Evolutionary conservation across 2,329 filamentous ascomycete genomes (phyloP).

Genomic region (Clarireedia hainanense): DNA sequence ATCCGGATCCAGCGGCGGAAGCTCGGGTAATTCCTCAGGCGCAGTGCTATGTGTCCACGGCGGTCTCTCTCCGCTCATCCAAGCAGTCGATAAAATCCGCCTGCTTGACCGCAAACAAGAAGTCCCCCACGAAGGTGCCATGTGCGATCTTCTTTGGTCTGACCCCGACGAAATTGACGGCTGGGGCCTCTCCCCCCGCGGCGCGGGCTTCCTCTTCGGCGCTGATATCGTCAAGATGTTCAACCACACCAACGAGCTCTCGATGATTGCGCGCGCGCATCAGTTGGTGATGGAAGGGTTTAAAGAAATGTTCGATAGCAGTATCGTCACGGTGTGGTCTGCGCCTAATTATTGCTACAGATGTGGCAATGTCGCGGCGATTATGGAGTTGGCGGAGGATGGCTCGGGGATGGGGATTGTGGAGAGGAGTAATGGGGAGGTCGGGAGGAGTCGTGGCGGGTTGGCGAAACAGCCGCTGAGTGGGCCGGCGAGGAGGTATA

Average conservation of each 20-base stretch:
- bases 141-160: slow-evolving; percentile 98
- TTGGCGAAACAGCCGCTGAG: slow-evolving; percentile 44
- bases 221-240: slow-evolving; percentile 93
- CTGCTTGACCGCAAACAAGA: slow-evolving; percentile 95
- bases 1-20: slow-evolving; percentile 57
- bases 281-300: slow-evolving; percentile 99
- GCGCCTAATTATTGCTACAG: slow-evolving; percentile 91
- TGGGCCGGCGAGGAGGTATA: slow-evolving; percentile 81
- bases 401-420: slow-evolving; percentile 56
- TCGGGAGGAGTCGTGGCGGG: slow-evolving; percentile 47
- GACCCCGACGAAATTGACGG: slow-evolving; percentile 97
- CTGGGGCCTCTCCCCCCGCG: slow-evolving; percentile 72
- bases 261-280: slow-evolving; percentile 86
- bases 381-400: slow-evolving; percentile 87
- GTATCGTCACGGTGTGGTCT: slow-evolving; percentile 98
- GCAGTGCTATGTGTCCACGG: slow-evolving; percentile 95
- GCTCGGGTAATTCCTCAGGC: slow-evolving; percentile 61
- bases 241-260: slow-evolving; percentile 89
- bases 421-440: slow-evolving; percentile 32
- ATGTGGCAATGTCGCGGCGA: slow-evolving; percentile 91
- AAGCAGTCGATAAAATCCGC: slow-evolving; percentile 91
- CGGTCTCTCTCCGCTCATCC: slow-evolving; percentile 82
- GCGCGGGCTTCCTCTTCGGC: slow-evolving; percentile 92
- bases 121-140: slow-evolving; percentile 95
- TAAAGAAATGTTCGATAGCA: slow-evolving; percentile 97